Conservation (phyloP, 2,329 filamentous ascomycete species). For the Corinectria fuckeliana region DNA sequence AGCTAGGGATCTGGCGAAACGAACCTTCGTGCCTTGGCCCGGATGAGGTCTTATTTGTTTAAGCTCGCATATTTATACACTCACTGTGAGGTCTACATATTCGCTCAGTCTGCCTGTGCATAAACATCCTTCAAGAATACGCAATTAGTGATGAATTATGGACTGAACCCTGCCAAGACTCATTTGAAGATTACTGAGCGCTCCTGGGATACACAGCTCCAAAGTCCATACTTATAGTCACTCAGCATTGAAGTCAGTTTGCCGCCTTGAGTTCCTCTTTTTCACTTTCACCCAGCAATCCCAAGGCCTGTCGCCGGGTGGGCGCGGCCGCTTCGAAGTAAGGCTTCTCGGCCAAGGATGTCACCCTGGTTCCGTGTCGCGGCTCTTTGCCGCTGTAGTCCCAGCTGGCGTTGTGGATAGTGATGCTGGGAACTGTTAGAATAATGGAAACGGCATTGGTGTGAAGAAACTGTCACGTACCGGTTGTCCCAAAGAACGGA, state of each 20-base stretch:
- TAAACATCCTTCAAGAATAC: no score
- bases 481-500: constrained; percentile 76
- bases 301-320: constrained; percentile 70
- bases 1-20: no score
- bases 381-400: constrained; percentile 73
- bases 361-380: constrained; percentile 75
- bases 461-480: constrained; percentile 40
- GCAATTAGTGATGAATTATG: no score
- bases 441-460: not conserved
- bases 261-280: constrained; percentile 36
- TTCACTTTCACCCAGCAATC: constrained; percentile 65
- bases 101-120: no score
- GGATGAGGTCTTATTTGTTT: no score
- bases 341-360: constrained; percentile 73
- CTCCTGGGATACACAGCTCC: no score
- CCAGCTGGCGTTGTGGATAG: constrained; percentile 77
- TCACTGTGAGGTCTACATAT: no score
- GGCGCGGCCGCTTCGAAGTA: constrained; percentile 70
- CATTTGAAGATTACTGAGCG: no score
- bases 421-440: constrained; percentile 56
- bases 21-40: no score
- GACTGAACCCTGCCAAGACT: no score
- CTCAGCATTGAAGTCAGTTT: not conserved
- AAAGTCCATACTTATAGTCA: not conserved
- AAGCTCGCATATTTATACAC: no score